phyloP scores from a whole-genome alignment of 2,329 filamentous ascomycete genomes.

The Fonsecaea nubica region DNA sequence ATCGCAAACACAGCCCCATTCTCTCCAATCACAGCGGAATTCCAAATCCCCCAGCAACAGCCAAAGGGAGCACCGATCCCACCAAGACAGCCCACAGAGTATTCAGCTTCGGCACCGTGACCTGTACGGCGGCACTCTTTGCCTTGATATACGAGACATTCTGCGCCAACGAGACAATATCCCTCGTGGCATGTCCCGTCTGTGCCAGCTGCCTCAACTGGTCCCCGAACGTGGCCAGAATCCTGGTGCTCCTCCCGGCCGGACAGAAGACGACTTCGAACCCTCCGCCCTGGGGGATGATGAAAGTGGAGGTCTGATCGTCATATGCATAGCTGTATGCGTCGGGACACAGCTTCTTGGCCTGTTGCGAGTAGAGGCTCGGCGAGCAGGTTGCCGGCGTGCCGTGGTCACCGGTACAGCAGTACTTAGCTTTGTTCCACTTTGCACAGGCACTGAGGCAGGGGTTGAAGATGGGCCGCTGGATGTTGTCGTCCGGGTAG shows the following conservation, averaged over 20 bases:
- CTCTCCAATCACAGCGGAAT: not conserved
- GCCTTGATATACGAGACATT: constrained; percentile 33
- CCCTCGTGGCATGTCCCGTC: constrained; percentile 35
- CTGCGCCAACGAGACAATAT: constrained; percentile 35
- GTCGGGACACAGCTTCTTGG: constrained; percentile 80
- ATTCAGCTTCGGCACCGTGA: constrained; percentile 7
- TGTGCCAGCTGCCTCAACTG: constrained; percentile 38
- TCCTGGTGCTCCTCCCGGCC: constrained; percentile 44
- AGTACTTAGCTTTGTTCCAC: constrained; percentile 70
- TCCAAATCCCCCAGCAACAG: constrained; percentile 11
- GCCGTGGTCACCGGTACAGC: constrained; percentile 74
- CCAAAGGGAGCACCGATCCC: constrained; percentile 27
- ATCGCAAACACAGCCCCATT: not conserved
- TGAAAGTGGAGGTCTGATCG: constrained; percentile 64
- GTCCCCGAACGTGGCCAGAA: constrained; percentile 40
- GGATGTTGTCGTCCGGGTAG: constrained; percentile 77
- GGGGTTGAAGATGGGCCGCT: constrained; percentile 75
- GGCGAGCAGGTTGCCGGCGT: constrained; percentile 69
- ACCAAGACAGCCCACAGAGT: constrained; percentile 25
- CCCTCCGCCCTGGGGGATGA: constrained; percentile 69
- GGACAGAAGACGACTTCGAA: constrained; percentile 84
- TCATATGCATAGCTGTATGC: constrained; percentile 78
- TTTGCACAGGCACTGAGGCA: constrained; percentile 79
- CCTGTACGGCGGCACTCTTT: constrained; percentile 19
- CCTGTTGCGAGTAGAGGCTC: constrained; percentile 70